Evolutionary conservation across 805 yeast genomes (phyloP).

Genomic region (Candida boidinii): DNA sequence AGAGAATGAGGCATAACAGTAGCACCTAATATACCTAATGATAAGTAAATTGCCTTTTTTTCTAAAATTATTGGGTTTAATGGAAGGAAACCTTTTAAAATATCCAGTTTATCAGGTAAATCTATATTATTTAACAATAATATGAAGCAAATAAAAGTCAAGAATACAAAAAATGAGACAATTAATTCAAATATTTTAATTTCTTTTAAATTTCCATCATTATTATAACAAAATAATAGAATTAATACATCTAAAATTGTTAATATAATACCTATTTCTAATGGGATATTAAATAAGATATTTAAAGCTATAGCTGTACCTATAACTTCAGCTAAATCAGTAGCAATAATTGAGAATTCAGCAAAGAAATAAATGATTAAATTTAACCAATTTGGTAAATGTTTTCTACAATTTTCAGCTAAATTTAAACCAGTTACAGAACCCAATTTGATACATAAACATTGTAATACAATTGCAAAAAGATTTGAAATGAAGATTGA

Average conservation of each 20-base stretch:
- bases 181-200: constrained; percentile 72
- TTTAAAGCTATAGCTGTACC: constrained; percentile 86
- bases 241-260: constrained; percentile 78
- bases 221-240: constrained; percentile 69
- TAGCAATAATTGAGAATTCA: constrained; percentile 82
- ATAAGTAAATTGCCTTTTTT: constrained; percentile 61
- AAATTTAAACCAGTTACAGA: constrained; percentile 85
- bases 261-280: constrained; percentile 64
- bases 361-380: constrained; percentile 58
- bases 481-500: constrained; percentile 69
- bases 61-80: constrained; percentile 41
- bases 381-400: constrained; percentile 63
- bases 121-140: constrained; percentile 55
- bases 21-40: constrained; percentile 84
- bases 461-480: constrained; percentile 77
- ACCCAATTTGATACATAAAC: constrained; percentile 77
- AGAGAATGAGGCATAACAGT: constrained; percentile 93
- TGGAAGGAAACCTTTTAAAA: constrained; percentile 68
- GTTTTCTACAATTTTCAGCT: constrained; percentile 72
- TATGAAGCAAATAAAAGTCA: constrained; percentile 71
- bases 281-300: constrained; percentile 67
- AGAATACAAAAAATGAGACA: constrained; percentile 60
- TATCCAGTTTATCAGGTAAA: constrained; percentile 41
- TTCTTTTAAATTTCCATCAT: constrained; percentile 66
- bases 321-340: constrained; percentile 90